Base-by-base conservation (phyloP, 1,139 yeast genomes). In the Meyerozyma athensensis region DNA sequence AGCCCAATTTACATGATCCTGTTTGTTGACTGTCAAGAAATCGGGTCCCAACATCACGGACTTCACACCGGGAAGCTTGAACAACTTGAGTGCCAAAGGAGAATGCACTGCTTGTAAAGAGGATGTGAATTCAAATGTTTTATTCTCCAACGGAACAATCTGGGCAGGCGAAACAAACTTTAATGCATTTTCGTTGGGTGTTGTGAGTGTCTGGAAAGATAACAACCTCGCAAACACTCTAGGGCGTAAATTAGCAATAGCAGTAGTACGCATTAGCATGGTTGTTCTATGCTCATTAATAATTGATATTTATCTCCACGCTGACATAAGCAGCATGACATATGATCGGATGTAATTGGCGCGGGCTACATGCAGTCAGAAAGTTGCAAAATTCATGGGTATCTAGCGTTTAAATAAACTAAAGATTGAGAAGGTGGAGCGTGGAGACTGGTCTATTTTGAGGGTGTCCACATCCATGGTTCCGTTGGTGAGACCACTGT, bases 111-210 rank as follows among this genome's bases (percentile, higher is more conserved):
- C 79, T 53, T 81, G 81, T 42, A 84, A 61, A 5, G 96, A 78
- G 39, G 81, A 73, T 19, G 87, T 67, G 57, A 81, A 81, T 63
- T 86, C 79, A 43, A 74, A 75, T 3, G 80, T 70, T 47, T 73
- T 73, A 38, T 72, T 68, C 36, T 76, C 79, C 6, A 85, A 72
- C 1, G 98, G 97, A 17, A 86, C 63, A 43, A 77, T 72, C 10
- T 54, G 50, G 37, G 73, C 76, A 16, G 64, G 65, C 2, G 79
- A 65, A 10, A 74, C 59, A 50, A 89, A 92, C 63, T 92, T 92
- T 43, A 92, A 66, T 0, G 98, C 97, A 59, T 92, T 86, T 30
- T 81, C 90, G 53, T 92, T 92, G 4, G 98, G 98, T 0, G 98
- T 92, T 3, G 85, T 60, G 30, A 58, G 53, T 4, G 76, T 68